These are phyloP conservation scores for Rhodofomes roseus DNA, from an alignment of 1,284 basidiomycete genomes.

Conservation along the genomic window DNA sequence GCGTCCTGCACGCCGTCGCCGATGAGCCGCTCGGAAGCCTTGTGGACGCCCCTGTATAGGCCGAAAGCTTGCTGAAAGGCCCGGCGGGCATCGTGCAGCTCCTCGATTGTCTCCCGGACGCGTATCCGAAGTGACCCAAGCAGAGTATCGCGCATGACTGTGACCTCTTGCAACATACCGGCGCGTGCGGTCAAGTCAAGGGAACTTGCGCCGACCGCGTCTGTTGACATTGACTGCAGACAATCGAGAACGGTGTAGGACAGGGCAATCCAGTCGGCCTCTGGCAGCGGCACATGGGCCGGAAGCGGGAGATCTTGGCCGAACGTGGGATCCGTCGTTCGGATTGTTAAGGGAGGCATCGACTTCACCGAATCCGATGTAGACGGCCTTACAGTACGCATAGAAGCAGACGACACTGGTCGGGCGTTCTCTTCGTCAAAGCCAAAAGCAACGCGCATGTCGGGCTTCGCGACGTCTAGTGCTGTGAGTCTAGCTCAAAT, in stretches of 20 bases:
- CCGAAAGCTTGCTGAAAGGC: conserved; percentile 30
- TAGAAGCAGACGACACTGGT: conserved; percentile 50
- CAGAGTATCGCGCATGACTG: conserved; percentile 40
- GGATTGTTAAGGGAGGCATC: conserved; percentile 19
- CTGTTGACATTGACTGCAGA: conserved; percentile 45
- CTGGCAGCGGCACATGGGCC: conserved; percentile 10
- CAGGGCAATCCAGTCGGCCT: conserved; percentile 42
- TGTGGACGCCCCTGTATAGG: conserved; percentile 32
- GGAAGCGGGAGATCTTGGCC: conserved; percentile 4
- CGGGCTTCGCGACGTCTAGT: conserved; percentile 58
- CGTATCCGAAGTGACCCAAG: conserved; percentile 47
- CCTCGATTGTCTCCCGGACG: conserved; percentile 45
- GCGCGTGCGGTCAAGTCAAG: conserved; percentile 40
- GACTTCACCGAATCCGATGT: conserved; percentile 35
- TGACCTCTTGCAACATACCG: conserved; percentile 42
- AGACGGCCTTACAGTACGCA: conserved; percentile 55
- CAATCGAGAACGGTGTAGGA: conserved; percentile 48
- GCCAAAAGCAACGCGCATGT: conserved; percentile 58
- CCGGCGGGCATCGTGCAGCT: conserved; percentile 43
- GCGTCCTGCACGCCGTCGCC: conserved; percentile 29
- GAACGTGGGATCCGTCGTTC: conserved; percentile 1
- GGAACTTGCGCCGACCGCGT: conserved; percentile 14
- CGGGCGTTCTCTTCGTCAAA: conserved; percentile 41
- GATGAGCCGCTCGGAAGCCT: conserved; percentile 31
- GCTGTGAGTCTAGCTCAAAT: conserved; percentile 47